phyloP scores from a whole-genome alignment of 257 asterid species.

The Lavandula angustifolia region DNA sequence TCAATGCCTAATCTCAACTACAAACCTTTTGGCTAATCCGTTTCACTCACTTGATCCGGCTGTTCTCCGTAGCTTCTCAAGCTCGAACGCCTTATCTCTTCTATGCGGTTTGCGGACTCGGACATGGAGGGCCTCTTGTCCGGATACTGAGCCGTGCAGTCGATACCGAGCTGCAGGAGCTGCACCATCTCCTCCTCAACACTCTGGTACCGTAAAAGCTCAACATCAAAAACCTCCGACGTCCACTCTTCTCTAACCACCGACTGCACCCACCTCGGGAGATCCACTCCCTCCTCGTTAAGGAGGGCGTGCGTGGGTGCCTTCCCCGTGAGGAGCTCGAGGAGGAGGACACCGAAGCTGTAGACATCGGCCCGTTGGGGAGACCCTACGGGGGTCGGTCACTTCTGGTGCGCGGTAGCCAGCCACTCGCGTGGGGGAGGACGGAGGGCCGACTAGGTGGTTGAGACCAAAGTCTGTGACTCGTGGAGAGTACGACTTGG shows the following conservation, averaged over 20 bases:
- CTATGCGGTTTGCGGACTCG: conserved; percentile 48
- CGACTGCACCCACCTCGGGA: conserved; percentile 87
- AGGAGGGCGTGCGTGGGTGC: conserved; percentile 81
- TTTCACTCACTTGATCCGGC: conserved; percentile 52
- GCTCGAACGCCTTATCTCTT: conserved; percentile 48
- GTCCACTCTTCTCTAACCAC: conserved; percentile 82
- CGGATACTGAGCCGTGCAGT: conserved; percentile 79
- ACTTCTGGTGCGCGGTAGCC: conserved; percentile 93
- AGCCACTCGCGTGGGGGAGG: conserved; percentile 66
- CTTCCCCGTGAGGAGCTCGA: conserved; percentile 85
- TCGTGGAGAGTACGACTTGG: conserved; percentile 60
- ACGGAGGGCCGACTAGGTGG: conserved; percentile 68
- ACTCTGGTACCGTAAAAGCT: conserved; percentile 56
- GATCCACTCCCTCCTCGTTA: conserved; percentile 82
- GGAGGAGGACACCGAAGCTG: conserved; percentile 67
- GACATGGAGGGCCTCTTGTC: conserved; percentile 68
- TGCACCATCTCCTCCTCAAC: conserved; percentile 82
- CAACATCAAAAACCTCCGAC: conserved; percentile 76
- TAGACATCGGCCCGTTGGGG: conserved; percentile 79
- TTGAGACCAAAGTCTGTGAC: conserved; percentile 79
- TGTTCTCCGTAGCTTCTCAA: conserved; percentile 37
- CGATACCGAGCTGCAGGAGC: conserved; percentile 77
- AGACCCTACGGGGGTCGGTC: conserved; percentile 71
- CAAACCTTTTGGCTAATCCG: conserved; percentile 31
- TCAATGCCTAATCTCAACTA: not conserved